Evolutionary conservation across 1,284 basidiomycete genomes (phyloP), one percentile per base, ranked within the genome.

Genomic region (Moesziomyces sp.): DNA sequence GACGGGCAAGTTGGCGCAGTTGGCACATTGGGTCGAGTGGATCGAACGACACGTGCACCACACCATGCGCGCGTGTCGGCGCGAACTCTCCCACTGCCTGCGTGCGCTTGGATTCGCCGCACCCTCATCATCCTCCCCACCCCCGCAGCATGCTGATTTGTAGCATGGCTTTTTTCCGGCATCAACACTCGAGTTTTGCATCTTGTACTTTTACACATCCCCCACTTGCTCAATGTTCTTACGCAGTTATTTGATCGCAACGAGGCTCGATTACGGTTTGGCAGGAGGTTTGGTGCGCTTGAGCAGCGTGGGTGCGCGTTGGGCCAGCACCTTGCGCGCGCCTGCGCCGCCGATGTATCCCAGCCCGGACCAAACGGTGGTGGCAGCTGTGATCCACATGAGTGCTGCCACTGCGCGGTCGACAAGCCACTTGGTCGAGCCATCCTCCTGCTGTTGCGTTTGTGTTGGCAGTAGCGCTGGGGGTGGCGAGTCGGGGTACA

Each of bases 281-380:
- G 38, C 4, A 40, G 38, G 38, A 18, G 38, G 38, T 9, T 13
- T 13, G 11, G 2, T 35, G 38, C 38, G 38, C n/a, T 45, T 46
- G 11, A 38, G 47, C 34, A 65, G 24, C 19, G 44, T 51, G 14
- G 30, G 44, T 19, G 61, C 51, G 3, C 46, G 50, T 9, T 50
- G 28, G 14, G 57, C 68, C 0, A 78, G 47, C 19, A 72, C 57
- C 23, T 65, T 66, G 3, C 52, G 46, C 5, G 66, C 46, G 0
- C 74, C 74, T 16, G 59, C 67, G 7, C 76, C 76, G 38, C 73
- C 66, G 1, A 96, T 80, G 80, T 98, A 98, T 24, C 93, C 93
- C 50, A 94, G 78, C 1, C 96, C 96, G 74, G 93, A 96, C 90
- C 91, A 93, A 28, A 97, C 87, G 0, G 96, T 98, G 5, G 96